These are phyloP conservation scores for Tolypocladium amazonense DNA, from an alignment of 2,329 filamentous ascomycete species.

Conservation along the genomic window DNA sequence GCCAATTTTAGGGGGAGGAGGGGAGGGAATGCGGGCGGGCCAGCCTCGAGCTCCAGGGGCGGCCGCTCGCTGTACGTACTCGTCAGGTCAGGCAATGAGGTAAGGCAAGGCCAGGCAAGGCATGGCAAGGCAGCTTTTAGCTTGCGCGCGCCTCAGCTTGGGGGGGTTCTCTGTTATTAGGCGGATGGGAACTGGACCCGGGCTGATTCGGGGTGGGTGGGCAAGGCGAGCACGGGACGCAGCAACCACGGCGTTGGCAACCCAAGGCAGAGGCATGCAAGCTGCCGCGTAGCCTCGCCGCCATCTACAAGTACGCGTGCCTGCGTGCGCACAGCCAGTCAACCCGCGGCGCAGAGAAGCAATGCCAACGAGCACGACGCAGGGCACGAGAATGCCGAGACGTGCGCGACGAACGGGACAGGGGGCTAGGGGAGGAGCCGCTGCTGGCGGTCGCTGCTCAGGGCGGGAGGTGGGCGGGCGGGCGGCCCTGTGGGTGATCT, in stretches of 20 bases:
- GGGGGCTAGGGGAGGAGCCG: background rate
- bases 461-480: background rate
- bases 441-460: background rate
- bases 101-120: background rate
- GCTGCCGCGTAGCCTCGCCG: background rate
- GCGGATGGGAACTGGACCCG: background rate
- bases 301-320: background rate
- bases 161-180: background rate
- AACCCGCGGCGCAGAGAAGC: background rate
- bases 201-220: background rate
- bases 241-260: background rate
- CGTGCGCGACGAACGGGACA: background rate
- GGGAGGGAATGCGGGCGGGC: conserved; percentile 4
- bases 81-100: too few species aligned
- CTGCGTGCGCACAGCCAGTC: background rate
- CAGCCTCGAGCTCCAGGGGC: conserved; percentile 3
- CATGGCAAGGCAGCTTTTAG: background rate
- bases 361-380: background rate
- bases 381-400: background rate
- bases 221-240: background rate
- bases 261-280: background rate
- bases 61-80: background rate
- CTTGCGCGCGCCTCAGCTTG: background rate
- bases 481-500: background rate
- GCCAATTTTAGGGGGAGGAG: conserved; percentile 3